Percentiles rank a stretch among this genome's conserved stretches.
These are phyloP conservation scores for Candida chauliodis DNA, from an alignment of 805 yeast genomes.

Conservation along the genomic window DNA sequence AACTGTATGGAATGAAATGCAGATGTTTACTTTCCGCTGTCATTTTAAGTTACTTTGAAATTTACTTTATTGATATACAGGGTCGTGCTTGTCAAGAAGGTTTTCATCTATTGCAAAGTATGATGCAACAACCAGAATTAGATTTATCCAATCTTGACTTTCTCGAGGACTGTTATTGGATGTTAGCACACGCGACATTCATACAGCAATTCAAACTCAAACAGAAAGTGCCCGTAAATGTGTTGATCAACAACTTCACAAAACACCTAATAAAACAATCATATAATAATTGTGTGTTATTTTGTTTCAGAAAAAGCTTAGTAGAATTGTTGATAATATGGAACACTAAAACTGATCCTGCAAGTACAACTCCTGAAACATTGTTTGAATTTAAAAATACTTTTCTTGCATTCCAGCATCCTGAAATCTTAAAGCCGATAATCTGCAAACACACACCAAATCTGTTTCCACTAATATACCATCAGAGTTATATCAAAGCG, in stretches of 20 bases:
- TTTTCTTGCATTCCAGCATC: background rate
- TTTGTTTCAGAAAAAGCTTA: background rate
- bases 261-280: background rate
- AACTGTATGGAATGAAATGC: background rate
- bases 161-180: background rate
- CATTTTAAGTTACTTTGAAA: background rate
- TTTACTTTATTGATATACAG: background rate
- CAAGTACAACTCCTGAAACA: background rate
- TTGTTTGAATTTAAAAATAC: background rate
- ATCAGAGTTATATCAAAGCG: conserved; percentile 34
- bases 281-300: background rate
- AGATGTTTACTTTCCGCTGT: background rate
- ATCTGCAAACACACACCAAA: conserved; percentile 14
- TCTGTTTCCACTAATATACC: conserved; percentile 31
- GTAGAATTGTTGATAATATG: background rate
- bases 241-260: background rate
- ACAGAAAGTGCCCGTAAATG: background rate
- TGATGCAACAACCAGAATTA: background rate
- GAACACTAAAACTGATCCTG: background rate
- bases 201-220: background rate
- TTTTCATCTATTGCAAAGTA: background rate
- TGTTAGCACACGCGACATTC: background rate
- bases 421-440: conserved; percentile 23
- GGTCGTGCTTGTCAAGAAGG: conserved; percentile 1
- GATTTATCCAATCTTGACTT: background rate